These are phyloP conservation scores for Phytophthora palmivora DNA, from an alignment of 352 stramenopile species.

Conservation along the genomic window DNA sequence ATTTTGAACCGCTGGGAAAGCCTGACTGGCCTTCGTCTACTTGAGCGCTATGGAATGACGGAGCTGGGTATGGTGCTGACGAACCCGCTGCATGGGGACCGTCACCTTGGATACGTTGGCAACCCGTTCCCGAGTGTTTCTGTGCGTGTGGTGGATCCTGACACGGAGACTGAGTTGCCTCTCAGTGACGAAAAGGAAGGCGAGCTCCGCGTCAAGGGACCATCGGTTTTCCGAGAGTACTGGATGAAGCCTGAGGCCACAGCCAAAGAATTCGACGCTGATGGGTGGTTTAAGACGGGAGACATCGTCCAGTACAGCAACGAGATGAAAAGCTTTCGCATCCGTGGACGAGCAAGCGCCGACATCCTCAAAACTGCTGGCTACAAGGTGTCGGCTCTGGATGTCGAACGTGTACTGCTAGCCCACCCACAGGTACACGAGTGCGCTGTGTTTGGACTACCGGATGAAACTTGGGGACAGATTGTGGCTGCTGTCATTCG, in stretches of 20 bases:
- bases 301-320: constrained; percentile 88
- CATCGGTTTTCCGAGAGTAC: constrained; percentile 90
- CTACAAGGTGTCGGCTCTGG: constrained; percentile 93
- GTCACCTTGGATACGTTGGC: constrained; percentile 87
- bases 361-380: constrained; percentile 94
- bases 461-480: constrained; percentile 88
- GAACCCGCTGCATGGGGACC: constrained; percentile 78
- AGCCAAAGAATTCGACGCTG: constrained; percentile 80
- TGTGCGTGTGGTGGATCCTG: constrained; percentile 81
- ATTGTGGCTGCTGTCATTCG: constrained; percentile 76
- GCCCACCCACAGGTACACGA: constrained; percentile 88
- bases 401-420: constrained; percentile 89
- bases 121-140: constrained; percentile 83
- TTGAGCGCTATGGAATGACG: constrained; percentile 94
- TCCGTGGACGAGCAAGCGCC: constrained; percentile 87
- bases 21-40: constrained; percentile 80
- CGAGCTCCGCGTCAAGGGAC: constrained; percentile 88
- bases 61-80: constrained; percentile 93
- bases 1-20: constrained; percentile 84
- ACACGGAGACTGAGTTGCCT: constrained; percentile 61
- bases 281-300: constrained; percentile 93
- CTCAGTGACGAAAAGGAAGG: constrained; percentile 57
- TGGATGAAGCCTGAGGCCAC: constrained; percentile 87
- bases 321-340: constrained; percentile 81
- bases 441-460: constrained; percentile 85